Base-by-base conservation (phyloP, 2,329 filamentous ascomycete species). In the Penicillium polonicum region DNA sequence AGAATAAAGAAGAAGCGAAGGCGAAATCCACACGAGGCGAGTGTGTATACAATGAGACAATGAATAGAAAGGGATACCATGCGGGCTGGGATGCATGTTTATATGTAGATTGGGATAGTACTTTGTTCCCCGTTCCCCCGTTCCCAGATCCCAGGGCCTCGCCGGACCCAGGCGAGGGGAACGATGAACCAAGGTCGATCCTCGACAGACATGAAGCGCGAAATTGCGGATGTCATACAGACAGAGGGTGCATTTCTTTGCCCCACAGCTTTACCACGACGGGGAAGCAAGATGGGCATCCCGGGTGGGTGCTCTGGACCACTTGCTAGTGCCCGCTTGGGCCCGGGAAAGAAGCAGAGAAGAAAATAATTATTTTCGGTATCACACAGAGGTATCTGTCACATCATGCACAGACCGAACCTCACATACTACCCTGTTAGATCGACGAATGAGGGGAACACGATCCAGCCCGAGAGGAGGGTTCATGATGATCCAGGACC, bases 41-140 rank as follows among this genome's bases (percentile, higher is more conserved):
- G 25, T 48, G 63, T 60, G 63, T 60, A 61, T 60, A 59, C 51
- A 60, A 61, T 63, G 66, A 69, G 52, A 63, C 51, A 65, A 60
- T 63, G 48, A 36, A 62, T 62, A 51, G 43, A 63, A 59, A 60
- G 57, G 57, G 58, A 62, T 57, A 61, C 41, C 63, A 31, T 53
- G 43, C 62, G 69, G 70, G 64, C 58, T 65, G 60, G 58, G 63
- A 58, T 66, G 65, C 66, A 71, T 71, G 70, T 70, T 74, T 74
- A 74, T 74, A 74, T 72, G 66, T 68, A 49, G 48, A 62, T 21
- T 39, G 35, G 44, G 39, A 38, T 38, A 19, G 53, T 61, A 64
- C 60, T 60, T 64, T 64, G 31, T 48, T 25, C 31, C 13, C 5
- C 17, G 31, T 48, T 25, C 31, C 13, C 13, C 5, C 17, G 15